phyloP scores from a whole-genome alignment of 2,329 filamentous ascomycete species.

The Colletotrichum lupini region DNA sequence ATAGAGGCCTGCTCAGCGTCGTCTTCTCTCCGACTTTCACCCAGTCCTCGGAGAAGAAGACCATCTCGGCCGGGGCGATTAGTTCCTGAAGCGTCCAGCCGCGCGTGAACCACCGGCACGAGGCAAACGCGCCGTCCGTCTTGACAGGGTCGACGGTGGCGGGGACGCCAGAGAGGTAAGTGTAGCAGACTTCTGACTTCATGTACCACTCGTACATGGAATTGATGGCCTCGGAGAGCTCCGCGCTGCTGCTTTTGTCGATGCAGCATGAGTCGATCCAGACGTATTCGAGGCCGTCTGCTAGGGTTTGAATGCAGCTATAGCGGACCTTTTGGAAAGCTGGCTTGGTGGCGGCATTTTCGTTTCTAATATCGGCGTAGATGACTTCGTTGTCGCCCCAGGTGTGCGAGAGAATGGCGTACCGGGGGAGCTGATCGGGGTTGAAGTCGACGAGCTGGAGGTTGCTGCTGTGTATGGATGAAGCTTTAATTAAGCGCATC shows the following conservation, averaged over 20 bases:
- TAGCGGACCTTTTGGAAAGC: background rate
- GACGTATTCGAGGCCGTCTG: background rate
- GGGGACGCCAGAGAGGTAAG: conserved; percentile 26
- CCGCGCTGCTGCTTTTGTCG: background rate
- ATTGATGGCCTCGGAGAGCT: background rate
- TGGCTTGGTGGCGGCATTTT: background rate
- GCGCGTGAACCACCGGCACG: background rate
- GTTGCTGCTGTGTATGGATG: background rate
- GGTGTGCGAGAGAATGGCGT: background rate
- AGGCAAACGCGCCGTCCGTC: background rate
- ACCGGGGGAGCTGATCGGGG: background rate
- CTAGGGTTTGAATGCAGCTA: background rate
- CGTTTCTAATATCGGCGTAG: background rate
- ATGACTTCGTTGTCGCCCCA: background rate
- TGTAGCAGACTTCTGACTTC: conserved; percentile 24
- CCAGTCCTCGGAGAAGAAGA: background rate
- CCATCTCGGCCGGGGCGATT: background rate
- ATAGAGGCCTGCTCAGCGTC: background rate
- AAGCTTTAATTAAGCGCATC: background rate
- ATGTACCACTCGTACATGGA: conserved; percentile 35
- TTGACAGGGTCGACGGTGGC: background rate
- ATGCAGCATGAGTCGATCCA: background rate
- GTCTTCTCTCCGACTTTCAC: background rate
- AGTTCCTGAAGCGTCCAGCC: background rate
- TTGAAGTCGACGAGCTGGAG: background rate